A percentile compares a stretch with the other conserved stretches of the same genome.
These are phyloP conservation scores for Solanum ossicruentum DNA, from an alignment of 257 asterid species.

Conservation along the genomic window DNA sequence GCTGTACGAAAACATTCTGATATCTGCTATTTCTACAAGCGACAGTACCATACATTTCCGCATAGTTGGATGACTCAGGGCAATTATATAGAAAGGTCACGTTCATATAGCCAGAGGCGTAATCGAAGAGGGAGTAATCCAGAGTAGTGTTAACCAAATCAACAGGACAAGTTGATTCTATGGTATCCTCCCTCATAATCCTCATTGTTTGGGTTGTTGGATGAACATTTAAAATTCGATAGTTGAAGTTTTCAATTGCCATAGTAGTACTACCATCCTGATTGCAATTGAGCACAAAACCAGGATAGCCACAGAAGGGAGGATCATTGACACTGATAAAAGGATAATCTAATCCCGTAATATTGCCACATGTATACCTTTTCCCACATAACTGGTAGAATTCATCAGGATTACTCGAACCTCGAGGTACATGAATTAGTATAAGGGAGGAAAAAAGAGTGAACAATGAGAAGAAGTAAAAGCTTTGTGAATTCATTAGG, in stretches of 20 bases:
- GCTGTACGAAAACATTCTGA: constrained; percentile 12
- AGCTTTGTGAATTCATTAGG: constrained; percentile 27
- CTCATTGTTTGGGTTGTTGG: constrained; percentile 25
- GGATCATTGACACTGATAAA: constrained; percentile 39
- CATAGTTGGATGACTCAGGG: not conserved
- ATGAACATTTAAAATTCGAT: constrained; percentile 23
- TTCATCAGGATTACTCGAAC: constrained; percentile 3
- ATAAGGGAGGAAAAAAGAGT: not conserved
- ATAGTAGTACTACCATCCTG: constrained; percentile 23
- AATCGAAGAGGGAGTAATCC: constrained; percentile 36
- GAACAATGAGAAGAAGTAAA: constrained; percentile 9
- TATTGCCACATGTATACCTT: constrained; percentile 40
- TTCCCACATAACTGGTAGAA: constrained; percentile 27
- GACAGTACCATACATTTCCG: not conserved
- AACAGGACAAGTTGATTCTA: constrained; percentile 31
- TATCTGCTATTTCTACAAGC: constrained; percentile 16
- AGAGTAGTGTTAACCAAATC: constrained; percentile 45
- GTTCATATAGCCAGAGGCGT: constrained; percentile 17
- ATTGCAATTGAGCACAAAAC: constrained; percentile 32
- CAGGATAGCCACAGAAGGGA: constrained; percentile 57
- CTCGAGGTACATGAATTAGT: constrained; percentile 10
- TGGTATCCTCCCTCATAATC: constrained; percentile 46
- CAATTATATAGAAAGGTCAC: constrained; percentile 54
- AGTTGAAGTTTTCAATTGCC: constrained; percentile 15
- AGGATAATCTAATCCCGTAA: constrained; percentile 40